Evolutionary conservation across 495 filamentous ascomycete species (phyloP).

Genomic region (Saxophila tyrrhenica): DNA sequence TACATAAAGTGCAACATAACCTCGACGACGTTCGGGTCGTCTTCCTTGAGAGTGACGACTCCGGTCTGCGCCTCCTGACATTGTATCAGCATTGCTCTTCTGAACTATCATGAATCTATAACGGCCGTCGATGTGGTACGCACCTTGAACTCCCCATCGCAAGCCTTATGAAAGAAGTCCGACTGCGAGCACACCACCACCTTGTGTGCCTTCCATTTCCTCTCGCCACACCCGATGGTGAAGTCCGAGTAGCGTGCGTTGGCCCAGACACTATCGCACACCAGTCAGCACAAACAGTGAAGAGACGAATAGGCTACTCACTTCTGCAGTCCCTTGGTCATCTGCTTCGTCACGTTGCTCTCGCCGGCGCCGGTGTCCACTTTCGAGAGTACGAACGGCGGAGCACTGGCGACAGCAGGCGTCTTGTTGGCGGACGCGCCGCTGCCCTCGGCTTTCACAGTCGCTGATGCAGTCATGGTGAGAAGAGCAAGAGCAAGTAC

Average conservation of each 20-base stretch:
- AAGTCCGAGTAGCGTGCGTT: slow-evolving; percentile 29
- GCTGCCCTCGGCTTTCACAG: no score
- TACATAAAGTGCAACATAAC: slow-evolving; percentile 12
- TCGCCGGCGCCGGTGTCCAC: not conserved
- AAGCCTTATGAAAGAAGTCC: slow-evolving; percentile 29
- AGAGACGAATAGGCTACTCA: not conserved
- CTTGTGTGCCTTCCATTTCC: slow-evolving; percentile 32
- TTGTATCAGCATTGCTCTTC: not conserved
- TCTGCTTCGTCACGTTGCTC: not conserved
- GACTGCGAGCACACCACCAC: slow-evolving; percentile 33
- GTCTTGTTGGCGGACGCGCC: not conserved
- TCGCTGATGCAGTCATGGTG: no score
- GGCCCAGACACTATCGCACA: not conserved
- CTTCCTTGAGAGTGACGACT: not conserved
- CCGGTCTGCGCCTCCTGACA: not conserved
- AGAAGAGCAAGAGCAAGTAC: no score
- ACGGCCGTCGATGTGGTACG: not conserved
- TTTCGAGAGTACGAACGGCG: not conserved
- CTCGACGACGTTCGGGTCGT: slow-evolving; percentile 9
- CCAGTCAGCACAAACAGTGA: not conserved
- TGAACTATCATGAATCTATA: not conserved
- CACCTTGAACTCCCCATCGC: slow-evolving; percentile 29
- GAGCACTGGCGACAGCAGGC: not conserved
- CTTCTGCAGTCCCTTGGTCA: not conserved
- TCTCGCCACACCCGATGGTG: slow-evolving; percentile 26